phyloP scores from a whole-genome alignment of 1,139 yeast species.

The Zygosaccharomyces sapae region DNA sequence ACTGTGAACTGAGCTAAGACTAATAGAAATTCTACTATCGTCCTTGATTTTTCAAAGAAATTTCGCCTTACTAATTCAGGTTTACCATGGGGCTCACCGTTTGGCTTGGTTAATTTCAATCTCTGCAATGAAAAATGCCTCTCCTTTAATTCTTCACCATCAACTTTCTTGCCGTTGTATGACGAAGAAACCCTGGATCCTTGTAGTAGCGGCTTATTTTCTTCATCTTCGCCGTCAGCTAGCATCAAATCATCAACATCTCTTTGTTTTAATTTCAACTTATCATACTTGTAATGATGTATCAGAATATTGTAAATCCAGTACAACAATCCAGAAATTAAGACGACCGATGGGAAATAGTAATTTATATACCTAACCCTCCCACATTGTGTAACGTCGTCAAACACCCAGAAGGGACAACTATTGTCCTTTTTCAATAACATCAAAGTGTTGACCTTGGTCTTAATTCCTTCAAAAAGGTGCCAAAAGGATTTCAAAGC shows the following conservation, averaged over 20 bases:
- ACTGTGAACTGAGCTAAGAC: conserved; percentile 32
- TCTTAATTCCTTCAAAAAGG: background rate
- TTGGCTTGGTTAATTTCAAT: conserved; percentile 17
- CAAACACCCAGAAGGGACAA: conserved; percentile 25
- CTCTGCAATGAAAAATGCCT: conserved; percentile 27
- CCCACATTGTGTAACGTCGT: conserved; percentile 28
- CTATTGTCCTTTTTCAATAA: conserved; percentile 1
- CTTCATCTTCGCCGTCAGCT: conserved; percentile 14
- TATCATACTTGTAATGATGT: conserved; percentile 14
- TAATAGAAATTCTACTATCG: conserved; percentile 19
- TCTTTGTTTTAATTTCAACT: conserved; percentile 11
- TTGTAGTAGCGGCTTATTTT: conserved; percentile 18
- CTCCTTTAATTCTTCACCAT: conserved; percentile 19
- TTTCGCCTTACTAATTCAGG: conserved; percentile 20
- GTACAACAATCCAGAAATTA: conserved; percentile 11
- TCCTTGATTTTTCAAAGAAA: conserved; percentile 20
- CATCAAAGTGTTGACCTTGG: conserved; percentile 2
- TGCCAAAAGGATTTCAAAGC: too few relatives aligned
- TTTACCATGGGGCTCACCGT: conserved; percentile 24
- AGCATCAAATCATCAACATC: conserved; percentile 15
- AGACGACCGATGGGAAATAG: conserved; percentile 19
- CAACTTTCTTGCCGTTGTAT: conserved; percentile 6
- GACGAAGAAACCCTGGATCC: conserved; percentile 2
- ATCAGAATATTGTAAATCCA: conserved; percentile 9
- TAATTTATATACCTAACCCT: conserved; percentile 22